phyloP scores from a whole-genome alignment of 129 eudicot species.

The Helichrysum umbraculigerum region DNA sequence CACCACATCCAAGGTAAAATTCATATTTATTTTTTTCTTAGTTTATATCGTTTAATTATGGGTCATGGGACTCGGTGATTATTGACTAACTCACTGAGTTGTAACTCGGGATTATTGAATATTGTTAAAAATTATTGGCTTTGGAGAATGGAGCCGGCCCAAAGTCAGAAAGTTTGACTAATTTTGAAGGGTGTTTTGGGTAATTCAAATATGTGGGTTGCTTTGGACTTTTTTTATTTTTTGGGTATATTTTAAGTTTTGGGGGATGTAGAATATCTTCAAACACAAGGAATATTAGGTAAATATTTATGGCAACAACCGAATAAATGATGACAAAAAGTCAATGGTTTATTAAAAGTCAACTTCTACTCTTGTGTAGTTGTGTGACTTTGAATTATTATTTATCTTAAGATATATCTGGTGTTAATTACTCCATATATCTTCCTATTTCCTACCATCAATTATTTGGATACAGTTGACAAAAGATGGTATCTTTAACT shows the following conservation, averaged over 20 bases:
- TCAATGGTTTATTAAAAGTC: constrained; percentile 29
- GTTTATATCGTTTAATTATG: background rate
- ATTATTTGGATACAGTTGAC: background rate
- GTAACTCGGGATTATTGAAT: constrained; percentile 15
- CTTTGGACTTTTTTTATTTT: constrained; percentile 6
- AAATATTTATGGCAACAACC: constrained; percentile 27
- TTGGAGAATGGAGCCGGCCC: constrained; percentile 38
- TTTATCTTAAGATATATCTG: background rate
- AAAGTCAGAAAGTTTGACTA: constrained; percentile 25
- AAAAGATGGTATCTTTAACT: background rate
- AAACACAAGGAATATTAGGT: constrained; percentile 32
- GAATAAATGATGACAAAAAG: constrained; percentile 15
- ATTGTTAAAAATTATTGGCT: background rate
- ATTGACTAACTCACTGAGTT: constrained; percentile 13
- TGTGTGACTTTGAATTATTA: background rate
- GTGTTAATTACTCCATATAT: too few relatives aligned
- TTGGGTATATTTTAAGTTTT: background rate
- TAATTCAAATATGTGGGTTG: background rate
- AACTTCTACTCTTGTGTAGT: constrained; percentile 14
- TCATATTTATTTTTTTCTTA: background rate
- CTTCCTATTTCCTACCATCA: too few relatives aligned
- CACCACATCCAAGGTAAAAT: constrained; percentile 91
- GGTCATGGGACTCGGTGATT: background rate
- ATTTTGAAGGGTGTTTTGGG: constrained; percentile 9
- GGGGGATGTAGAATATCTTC: constrained; percentile 15